Percentiles rank a stretch among this genome's conserved stretches.
Evolutionary conservation across 2,329 filamentous ascomycete species (phyloP).

Genomic region (Calonectria hongkongensis): DNA sequence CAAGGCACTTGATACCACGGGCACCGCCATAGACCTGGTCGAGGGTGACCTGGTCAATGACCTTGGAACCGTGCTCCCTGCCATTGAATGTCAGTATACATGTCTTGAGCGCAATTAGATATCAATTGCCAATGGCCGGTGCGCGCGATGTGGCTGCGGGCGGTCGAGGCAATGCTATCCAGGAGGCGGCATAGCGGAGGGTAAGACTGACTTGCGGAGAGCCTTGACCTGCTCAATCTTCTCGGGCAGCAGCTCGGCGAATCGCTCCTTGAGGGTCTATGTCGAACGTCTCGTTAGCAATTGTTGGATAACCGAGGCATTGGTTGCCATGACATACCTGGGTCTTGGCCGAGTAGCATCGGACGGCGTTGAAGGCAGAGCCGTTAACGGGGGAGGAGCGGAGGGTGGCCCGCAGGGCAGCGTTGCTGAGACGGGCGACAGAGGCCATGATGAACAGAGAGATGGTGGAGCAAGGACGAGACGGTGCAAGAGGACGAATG

Average conservation of each 20-base stretch:
- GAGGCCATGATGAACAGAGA: conserved; percentile 81
- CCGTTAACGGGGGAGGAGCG: conserved; percentile 80
- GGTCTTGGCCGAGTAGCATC: conserved; percentile 95
- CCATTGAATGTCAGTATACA: conserved; percentile 46
- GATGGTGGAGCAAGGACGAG: conserved; percentile 53
- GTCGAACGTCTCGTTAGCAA: conserved; percentile 25
- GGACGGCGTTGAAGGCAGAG: conserved; percentile 86
- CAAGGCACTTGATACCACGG: conserved; percentile 97
- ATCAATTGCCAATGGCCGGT: conserved; percentile 32
- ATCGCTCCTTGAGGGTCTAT: conserved; percentile 97
- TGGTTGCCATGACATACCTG: conserved; percentile 76
- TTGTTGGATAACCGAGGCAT: conserved; percentile 40
- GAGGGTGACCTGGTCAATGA: conserved; percentile 97
- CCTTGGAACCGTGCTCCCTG: conserved; percentile 95
- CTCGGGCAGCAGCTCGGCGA: conserved; percentile 94
- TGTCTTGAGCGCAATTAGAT: conserved; percentile 5
- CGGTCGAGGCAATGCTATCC: conserved; percentile 41
- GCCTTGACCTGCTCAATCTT: conserved; percentile 99
- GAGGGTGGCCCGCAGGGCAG: conserved; percentile 87
- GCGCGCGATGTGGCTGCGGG: conserved; percentile 29
- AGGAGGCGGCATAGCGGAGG: conserved; percentile 36
- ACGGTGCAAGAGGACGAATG: conserved; percentile 52
- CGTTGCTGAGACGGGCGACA: conserved; percentile 86
- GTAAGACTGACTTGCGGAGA: conserved; percentile 87
- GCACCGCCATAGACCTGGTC: conserved; percentile 99